Evolutionary conservation across 371 early-diverging fungal species (phyloP), one percentile per base, ranked within the genome.

Genomic region (Haplosporangium sp.): DNA sequence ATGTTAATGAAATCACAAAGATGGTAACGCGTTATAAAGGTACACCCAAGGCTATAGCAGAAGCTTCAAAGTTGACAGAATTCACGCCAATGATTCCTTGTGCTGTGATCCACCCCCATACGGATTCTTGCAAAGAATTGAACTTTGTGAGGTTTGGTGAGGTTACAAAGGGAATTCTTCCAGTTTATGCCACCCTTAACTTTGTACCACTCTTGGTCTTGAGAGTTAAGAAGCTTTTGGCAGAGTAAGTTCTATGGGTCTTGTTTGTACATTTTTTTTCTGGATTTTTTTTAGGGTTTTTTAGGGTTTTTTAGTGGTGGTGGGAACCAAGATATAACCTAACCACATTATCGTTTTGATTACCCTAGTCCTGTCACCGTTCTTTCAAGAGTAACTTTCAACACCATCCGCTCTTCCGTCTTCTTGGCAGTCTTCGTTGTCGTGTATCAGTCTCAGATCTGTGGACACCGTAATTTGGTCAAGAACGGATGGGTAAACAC

Each of bases 171-270:
- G 87, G 84, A 48, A 90, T 91, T 70, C 45, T 89, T 52, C 90
- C 94, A 15, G 91, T 94, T 10, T 93, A 94, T 74, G 89, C 91
- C 17, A 86, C 92, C 37, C 85, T 94, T 68, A 93, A 92, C 59
- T 87, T 93, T 65, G 92, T 93, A 0, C 93, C 94, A 0, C 84
- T 92, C 85, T 55, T 92, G 7, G 71, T 92, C 19, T 84, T 94
- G 40, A 86, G 90, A 60, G 83, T 84, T 44, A 83, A 88, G 47
- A 86, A 87, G 63, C 86, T 94, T 3, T 63, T 84, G 62, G 85
- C 86, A 69, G 83, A 86, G 77, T 77, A 69, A 63, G 77, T 71
- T 1, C 39, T 48, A 9, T 37, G 27, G 34, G 57, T 35, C 9
- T 39, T 0, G 19, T 63, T 10, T 40, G 4, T 2, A 19, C 15